Evolutionary conservation across 371 early-diverging fungal genomes (phyloP).

Genomic region (Lichtheimia corymbifera): DNA sequence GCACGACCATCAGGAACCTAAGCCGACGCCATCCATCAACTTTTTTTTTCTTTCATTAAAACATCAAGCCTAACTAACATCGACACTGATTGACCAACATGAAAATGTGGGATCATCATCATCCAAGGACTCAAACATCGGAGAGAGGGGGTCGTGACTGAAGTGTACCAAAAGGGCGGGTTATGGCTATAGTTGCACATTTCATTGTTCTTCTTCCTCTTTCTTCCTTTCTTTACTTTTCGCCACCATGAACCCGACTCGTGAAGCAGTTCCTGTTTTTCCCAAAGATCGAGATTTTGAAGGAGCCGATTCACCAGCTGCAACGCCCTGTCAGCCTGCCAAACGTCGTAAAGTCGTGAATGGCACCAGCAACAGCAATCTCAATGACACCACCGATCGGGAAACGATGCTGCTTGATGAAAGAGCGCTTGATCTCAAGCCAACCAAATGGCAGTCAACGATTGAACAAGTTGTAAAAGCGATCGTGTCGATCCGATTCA

Average conservation of each 20-base stretch:
- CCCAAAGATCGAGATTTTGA: constrained; percentile 42
- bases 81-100: no score
- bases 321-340: constrained; percentile 27
- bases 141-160: no score
- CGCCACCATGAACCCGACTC: neutral
- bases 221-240: no score
- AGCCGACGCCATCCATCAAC: no score
- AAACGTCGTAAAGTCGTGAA: constrained; percentile 35
- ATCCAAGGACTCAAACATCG: no score
- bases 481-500: constrained; percentile 77
- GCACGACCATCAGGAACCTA: no score
- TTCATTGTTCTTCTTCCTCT: no score
- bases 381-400: constrained; percentile 1
- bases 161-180: no score
- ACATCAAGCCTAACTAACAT: no score
- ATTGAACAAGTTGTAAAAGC: constrained; percentile 73
- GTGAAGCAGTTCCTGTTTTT: constrained; percentile 5
- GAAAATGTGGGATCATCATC: no score
- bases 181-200: no score
- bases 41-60: no score
- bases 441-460: constrained; percentile 29
- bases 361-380: constrained; percentile 1
- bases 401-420: neutral
- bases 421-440: neutral
- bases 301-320: constrained; percentile 47